Conservation (phyloP, 306 rosid species). For the Biancaea sappan region DNA sequence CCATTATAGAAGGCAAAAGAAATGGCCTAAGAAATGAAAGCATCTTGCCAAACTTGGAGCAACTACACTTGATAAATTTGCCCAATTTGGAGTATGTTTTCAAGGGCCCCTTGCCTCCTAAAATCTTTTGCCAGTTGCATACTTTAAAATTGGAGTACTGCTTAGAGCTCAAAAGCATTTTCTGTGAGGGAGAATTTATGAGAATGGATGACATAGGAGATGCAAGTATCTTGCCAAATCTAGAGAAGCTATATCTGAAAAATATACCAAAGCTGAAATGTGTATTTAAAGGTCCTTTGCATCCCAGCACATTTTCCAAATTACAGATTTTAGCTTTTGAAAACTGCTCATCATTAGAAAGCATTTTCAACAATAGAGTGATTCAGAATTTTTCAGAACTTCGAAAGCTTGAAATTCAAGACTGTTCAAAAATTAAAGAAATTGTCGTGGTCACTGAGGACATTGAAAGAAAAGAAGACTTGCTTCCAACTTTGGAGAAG, state of each 20-base stretch:
- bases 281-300: constrained; percentile 25
- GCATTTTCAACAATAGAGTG: not conserved
- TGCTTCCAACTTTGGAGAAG: not conserved
- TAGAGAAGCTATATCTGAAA: constrained; percentile 28
- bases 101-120: not conserved
- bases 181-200: not conserved
- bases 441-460: not conserved
- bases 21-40: not conserved
- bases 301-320: not conserved
- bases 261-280: constrained; percentile 18
- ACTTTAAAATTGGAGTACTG: not conserved
- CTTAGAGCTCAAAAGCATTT: not conserved
- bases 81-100: not conserved
- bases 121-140: not conserved
- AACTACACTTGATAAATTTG: not conserved
- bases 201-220: not conserved
- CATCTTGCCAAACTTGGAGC: not conserved
- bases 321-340: not conserved
- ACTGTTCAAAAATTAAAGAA: not conserved
- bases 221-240: not conserved
- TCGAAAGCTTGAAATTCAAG: not conserved
- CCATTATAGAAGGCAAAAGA: not conserved
- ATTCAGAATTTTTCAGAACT: not conserved
- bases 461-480: not conserved
- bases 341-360: not conserved